These are phyloP conservation scores for Paramyrothecium sp. DNA, from an alignment of 2,329 filamentous ascomycete genomes.

Conservation along the genomic window DNA sequence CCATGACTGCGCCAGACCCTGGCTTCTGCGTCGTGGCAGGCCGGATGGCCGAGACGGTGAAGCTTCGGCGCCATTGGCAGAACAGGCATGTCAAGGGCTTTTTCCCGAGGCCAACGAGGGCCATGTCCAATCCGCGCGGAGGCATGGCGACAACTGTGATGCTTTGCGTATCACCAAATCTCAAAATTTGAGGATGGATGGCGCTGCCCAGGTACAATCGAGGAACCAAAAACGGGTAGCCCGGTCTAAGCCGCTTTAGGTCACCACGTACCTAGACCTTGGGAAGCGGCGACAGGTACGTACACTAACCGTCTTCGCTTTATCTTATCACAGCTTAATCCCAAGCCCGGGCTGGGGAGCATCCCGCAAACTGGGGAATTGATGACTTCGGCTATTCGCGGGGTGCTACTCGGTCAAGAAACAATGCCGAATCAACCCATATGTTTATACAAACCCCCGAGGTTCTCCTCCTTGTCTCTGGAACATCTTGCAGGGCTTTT, in stretches of 20 bases:
- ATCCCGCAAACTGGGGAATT: not conserved
- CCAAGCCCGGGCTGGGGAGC: not conserved
- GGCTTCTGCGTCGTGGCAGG: slow-evolving; percentile 29
- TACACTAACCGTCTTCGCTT: not conserved
- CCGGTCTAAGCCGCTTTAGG: too few species aligned
- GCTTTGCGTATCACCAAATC: slow-evolving; percentile 5
- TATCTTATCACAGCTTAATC: not conserved
- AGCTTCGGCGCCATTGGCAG: slow-evolving; percentile 50
- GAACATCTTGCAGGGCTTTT: slow-evolving; percentile 10
- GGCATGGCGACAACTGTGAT: slow-evolving; percentile 22
- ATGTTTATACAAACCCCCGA: slow-evolving; percentile 15
- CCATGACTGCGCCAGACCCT: slow-evolving; percentile 31
- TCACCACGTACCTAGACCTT: not conserved
- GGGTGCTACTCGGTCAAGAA: slow-evolving; percentile 22
- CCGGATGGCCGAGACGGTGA: slow-evolving; percentile 41
- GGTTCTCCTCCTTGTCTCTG: slow-evolving; percentile 16
- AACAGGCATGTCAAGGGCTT: slow-evolving; percentile 41
- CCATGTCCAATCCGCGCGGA: slow-evolving; percentile 28
- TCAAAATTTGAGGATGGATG: not conserved
- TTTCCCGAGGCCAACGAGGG: slow-evolving; percentile 24
- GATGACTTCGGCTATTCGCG: slow-evolving; percentile 35
- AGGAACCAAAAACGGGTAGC: too few species aligned
- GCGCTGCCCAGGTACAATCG: not conserved
- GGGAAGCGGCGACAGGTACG: not conserved
- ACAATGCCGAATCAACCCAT: slow-evolving; percentile 35